These are phyloP conservation scores for Lentithecium fluviatile DNA, from an alignment of 495 filamentous ascomycete genomes.

Conservation along the genomic window DNA sequence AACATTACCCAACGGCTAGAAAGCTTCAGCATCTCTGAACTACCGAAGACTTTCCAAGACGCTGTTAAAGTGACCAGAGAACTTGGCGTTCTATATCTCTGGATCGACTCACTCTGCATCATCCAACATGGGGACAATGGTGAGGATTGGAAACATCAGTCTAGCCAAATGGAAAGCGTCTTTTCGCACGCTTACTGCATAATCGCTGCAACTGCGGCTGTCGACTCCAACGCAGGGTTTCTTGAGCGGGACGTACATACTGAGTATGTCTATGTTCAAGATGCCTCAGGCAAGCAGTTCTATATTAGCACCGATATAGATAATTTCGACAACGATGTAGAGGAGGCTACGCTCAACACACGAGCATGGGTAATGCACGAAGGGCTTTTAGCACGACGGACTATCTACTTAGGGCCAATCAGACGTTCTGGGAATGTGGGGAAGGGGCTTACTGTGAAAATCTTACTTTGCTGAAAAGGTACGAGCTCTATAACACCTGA, in stretches of 20 bases:
- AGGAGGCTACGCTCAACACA: not conserved
- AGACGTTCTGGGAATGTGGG: slow-evolving; percentile 14
- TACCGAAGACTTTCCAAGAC: too few species aligned
- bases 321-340: slow-evolving; percentile 16
- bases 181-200: slow-evolving; percentile 33
- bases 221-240: slow-evolving; percentile 26
- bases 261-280: slow-evolving; percentile 11
- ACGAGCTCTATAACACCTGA: slow-evolving; percentile 6
- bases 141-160: slow-evolving; percentile 29
- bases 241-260: slow-evolving; percentile 6
- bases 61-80: too few species aligned
- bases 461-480: slow-evolving; percentile 13
- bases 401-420: not conserved
- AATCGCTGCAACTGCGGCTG: slow-evolving; percentile 31
- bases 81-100: too few species aligned
- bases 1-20: slow-evolving; percentile 7
- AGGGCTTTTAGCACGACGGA: not conserved
- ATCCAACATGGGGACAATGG: slow-evolving; percentile 24
- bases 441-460: slow-evolving; percentile 16
- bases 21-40: slow-evolving; percentile 8
- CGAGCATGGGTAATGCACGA: slow-evolving; percentile 6
- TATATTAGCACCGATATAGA: slow-evolving; percentile 21
- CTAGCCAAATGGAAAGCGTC: slow-evolving; percentile 30
- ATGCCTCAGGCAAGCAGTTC: slow-evolving; percentile 13
- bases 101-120: too few species aligned